These are phyloP conservation scores for Encephalitozoon hellem DNA, from an alignment of 371 early-diverging fungal species.

Conservation along the genomic window DNA sequence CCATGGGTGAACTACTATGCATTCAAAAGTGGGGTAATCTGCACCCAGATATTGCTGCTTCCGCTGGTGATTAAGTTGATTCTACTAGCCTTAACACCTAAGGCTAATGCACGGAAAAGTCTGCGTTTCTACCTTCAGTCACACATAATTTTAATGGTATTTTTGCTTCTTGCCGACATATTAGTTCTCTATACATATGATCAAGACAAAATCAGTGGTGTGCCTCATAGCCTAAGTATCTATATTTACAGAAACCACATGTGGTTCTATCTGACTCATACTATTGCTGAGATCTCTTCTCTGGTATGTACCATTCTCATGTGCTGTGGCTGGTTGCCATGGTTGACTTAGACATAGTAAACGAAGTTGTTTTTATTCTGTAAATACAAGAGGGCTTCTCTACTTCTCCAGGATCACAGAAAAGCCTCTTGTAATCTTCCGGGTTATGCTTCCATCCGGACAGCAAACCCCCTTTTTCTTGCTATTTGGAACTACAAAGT, in stretches of 20 bases:
- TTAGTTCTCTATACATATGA: not conserved
- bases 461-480: constrained; percentile 41
- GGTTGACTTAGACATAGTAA: not conserved
- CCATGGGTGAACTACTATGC: not conserved
- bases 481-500: constrained; percentile 56
- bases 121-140: not conserved
- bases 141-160: not conserved
- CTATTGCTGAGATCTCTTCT: not conserved
- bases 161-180: not conserved
- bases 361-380: not conserved
- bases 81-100: not conserved
- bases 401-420: constrained; percentile 1
- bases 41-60: not conserved
- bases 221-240: not conserved
- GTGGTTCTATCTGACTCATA: not conserved
- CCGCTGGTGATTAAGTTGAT: not conserved
- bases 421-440: constrained; percentile 23
- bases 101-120: not conserved
- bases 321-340: not conserved
- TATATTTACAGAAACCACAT: not conserved
- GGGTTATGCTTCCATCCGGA: constrained; percentile 38
- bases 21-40: not conserved
- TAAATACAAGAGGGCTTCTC: not conserved
- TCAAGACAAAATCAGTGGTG: not conserved
- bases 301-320: not conserved